phyloP scores from a whole-genome alignment of 306 rosid species.

The Prunus campanulata region DNA sequence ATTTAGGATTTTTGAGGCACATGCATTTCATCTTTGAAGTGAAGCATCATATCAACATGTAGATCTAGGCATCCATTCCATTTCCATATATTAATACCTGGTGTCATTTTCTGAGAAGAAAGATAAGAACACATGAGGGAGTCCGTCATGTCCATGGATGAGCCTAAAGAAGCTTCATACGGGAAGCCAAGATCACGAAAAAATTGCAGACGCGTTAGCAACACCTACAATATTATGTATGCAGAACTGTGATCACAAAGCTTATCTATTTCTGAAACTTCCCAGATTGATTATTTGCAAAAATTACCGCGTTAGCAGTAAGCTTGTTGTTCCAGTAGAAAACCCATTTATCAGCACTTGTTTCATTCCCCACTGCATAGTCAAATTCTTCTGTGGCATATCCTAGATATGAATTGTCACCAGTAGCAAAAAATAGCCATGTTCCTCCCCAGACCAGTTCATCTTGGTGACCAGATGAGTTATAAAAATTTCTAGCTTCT shows the following conservation, averaged over 20 bases:
- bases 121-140: slow-evolving; percentile 63
- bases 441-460: slow-evolving; percentile 86
- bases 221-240: slow-evolving; percentile 39
- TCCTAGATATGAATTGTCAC: slow-evolving; percentile 41
- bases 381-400: slow-evolving; percentile 43
- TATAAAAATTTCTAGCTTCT: slow-evolving; percentile 54
- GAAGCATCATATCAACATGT: no score
- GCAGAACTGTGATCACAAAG: neutral
- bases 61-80: no score
- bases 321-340: slow-evolving; percentile 79
- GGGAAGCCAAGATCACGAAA: slow-evolving; percentile 70
- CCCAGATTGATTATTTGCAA: neutral
- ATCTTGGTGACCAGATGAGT: slow-evolving; percentile 60
- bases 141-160: slow-evolving; percentile 48
- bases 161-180: slow-evolving; percentile 39
- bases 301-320: slow-evolving; percentile 51
- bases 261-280: neutral
- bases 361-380: slow-evolving; percentile 41
- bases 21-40: no score
- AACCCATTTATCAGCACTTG: slow-evolving; percentile 43
- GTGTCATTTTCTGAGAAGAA: slow-evolving; percentile 40
- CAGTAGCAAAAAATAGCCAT: slow-evolving; percentile 72
- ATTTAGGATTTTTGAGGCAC: neutral
- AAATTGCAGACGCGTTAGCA: slow-evolving; percentile 58
- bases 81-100: slow-evolving; percentile 35